phyloP scores from a whole-genome alignment of 2,329 filamentous ascomycete genomes.

The Sphaerostilbella broomeana region DNA sequence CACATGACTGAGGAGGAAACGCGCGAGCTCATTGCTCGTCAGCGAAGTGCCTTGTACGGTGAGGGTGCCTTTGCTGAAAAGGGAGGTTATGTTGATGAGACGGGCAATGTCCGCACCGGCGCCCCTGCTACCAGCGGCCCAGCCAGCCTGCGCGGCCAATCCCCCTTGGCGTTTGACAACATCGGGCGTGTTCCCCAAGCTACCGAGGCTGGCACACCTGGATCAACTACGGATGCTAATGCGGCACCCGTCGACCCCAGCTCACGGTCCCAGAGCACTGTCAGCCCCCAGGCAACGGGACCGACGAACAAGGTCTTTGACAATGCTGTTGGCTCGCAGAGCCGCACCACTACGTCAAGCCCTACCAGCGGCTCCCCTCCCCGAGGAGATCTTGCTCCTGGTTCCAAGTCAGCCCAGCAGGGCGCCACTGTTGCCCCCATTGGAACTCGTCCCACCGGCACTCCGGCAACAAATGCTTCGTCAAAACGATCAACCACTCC shows the following conservation, averaged over 20 bases:
- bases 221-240: constrained; percentile 34
- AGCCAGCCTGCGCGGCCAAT: constrained; percentile 64
- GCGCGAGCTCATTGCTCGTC: constrained; percentile 89
- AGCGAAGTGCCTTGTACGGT: constrained; percentile 90
- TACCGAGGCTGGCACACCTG: constrained; percentile 34
- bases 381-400: constrained; percentile 48
- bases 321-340: constrained; percentile 49
- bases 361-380: constrained; percentile 73
- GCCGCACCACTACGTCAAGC: constrained; percentile 78
- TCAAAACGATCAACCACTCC: constrained; percentile 82
- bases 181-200: constrained; percentile 36
- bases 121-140: constrained; percentile 60
- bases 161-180: constrained; percentile 70
- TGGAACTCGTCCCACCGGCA: constrained; percentile 72
- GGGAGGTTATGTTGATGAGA: constrained; percentile 62
- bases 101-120: constrained; percentile 54
- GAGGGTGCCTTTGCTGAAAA: constrained; percentile 64
- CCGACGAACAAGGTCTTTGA: constrained; percentile 55
- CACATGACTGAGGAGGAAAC: constrained; percentile 93
- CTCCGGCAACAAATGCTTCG: constrained; percentile 42
- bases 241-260: constrained; percentile 43
- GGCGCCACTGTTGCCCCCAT: constrained; percentile 78
- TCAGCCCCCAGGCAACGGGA: constrained; percentile 66
- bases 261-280: constrained; percentile 76
- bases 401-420: constrained; percentile 46